Evolutionary conservation across 2,329 filamentous ascomycete genomes (phyloP), one percentile per base, ranked within the genome.

Genomic region (Sphaerostilbella broomeana): DNA sequence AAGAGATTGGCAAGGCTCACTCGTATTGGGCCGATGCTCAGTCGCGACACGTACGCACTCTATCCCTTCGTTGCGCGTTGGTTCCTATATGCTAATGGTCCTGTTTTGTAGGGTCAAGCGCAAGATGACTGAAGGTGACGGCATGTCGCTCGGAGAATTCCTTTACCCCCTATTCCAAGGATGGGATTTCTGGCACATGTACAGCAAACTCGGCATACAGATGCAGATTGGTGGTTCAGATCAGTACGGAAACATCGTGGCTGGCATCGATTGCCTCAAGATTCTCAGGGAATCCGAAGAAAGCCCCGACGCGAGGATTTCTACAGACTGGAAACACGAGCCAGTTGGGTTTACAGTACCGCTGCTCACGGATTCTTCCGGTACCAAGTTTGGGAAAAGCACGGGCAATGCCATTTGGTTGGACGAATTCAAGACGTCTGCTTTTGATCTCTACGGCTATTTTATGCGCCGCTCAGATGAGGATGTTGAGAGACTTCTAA

Each of bases 111-210:
- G 66, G 22, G 88, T 94, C 39, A 92, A 87, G 62, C 81, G 79
- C 42, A 86, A 88, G 55, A 73, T 97, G 70, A 74, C 75, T n/a
- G 80, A 80, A 38, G 86, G 87, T 25, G 85, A 92, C 47, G 94
- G 92, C 51, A 90, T 98, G 83, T 94, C 89, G 1, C 84, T 94
- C 53, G 82, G 86, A 24, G 92, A 98, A 58, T 95, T 98, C 61
- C 76, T 80, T 28, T 98, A 98, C 56, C 92, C 94, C 1, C 65
- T 98, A 12, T 77, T 97, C 53, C 92, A 98, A 59, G 88, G 84
- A 16, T 97, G 89, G 84, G 92, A 98, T 60, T 98, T 89, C 77
- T 97, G 86, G 86, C 73, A 85, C 51, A 74, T 97, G 65, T 94
- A 85, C 62, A 60, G 52, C 45, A 72, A 76, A 32, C 70, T 72